These are phyloP conservation scores for Amanita fuliginea DNA, from an alignment of 768 basidiomycete species.

Conservation along the genomic window DNA sequence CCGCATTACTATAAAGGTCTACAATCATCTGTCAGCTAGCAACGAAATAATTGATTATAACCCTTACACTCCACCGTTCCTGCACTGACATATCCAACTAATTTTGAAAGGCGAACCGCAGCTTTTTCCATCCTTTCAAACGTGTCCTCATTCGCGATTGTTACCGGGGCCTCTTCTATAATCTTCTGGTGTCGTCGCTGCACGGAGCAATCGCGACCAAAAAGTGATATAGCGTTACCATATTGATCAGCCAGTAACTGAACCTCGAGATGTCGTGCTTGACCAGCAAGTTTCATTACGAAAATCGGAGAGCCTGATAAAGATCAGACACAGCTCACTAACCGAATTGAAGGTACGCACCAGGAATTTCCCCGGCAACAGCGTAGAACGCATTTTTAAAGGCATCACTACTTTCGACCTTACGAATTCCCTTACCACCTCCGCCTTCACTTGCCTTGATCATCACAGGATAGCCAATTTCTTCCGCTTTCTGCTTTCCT, in stretches of 20 bases:
- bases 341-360: conserved; percentile 30
- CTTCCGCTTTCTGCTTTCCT: conserved; percentile 70
- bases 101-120: conserved; percentile 96
- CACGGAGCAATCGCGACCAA: conserved; percentile 98
- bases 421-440: conserved; percentile 97
- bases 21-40: conserved; percentile 5
- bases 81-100: conserved; percentile 97
- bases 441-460: conserved; percentile 99
- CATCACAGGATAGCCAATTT: conserved; percentile 97
- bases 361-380: conserved; percentile 93
- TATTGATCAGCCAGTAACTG: conserved; percentile 99
- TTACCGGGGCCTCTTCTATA: conserved; percentile 98
- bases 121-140: conserved; percentile 99
- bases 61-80: conserved; percentile 90
- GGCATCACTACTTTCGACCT: conserved; percentile 74
- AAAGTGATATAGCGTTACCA: conserved; percentile 96
- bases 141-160: conserved; percentile 83
- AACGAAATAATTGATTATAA: conserved; percentile 4
- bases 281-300: conserved; percentile 99
- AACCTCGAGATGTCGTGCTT: conserved; percentile 95
- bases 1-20: conserved; percentile 93
- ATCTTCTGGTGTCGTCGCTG: conserved; percentile 99
- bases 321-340: conserved; percentile 8
- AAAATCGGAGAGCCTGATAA: conserved; percentile 87
- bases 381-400: conserved; percentile 95